Percentiles rank a stretch among this genome's conserved stretches.
Evolutionary conservation across 768 basidiomycete genomes (phyloP).

Genomic region (Pulveroboletus sp.): DNA sequence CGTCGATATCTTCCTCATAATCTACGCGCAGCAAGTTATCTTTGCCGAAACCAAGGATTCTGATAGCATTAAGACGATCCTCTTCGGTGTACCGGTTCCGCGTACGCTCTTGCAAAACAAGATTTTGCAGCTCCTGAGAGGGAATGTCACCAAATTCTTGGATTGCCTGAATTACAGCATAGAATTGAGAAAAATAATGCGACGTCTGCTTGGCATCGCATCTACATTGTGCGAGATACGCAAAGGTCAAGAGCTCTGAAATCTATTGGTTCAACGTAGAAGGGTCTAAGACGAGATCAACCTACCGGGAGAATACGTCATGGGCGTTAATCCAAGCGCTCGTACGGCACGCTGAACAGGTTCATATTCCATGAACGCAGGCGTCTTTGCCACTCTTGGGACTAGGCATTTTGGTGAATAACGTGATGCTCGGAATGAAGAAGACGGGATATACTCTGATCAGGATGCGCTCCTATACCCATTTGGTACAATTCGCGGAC

Average conservation of each 20-base stretch:
- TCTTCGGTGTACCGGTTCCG: constrained; percentile 61
- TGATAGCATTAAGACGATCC: constrained; percentile 49
- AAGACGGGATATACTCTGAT: constrained; percentile 55
- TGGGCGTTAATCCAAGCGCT: constrained; percentile 63
- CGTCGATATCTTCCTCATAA: constrained; percentile 67
- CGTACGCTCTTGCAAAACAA: constrained; percentile 59
- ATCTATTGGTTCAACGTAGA: constrained; percentile 2
- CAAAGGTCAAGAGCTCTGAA: constrained; percentile 71
- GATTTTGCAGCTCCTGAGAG: constrained; percentile 48
- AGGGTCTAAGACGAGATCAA: not conserved
- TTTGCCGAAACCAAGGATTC: constrained; percentile 63
- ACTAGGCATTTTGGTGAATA: constrained; percentile 38
- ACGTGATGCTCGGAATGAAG: not conserved
- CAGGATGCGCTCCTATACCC: constrained; percentile 73
- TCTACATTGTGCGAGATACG: constrained; percentile 76
- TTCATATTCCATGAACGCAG: constrained; percentile 39
- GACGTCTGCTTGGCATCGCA: constrained; percentile 70
- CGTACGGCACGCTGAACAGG: constrained; percentile 41
- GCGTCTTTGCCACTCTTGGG: constrained; percentile 49
- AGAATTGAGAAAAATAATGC: constrained; percentile 61
- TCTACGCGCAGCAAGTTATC: constrained; percentile 60
- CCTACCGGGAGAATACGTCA: constrained; percentile 64
- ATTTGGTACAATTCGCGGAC: constrained; percentile 70
- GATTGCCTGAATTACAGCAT: constrained; percentile 48
- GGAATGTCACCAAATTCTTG: constrained; percentile 47